Conservation (phyloP, 1,284 basidiomycete species). For the Trichosporon faecale region DNA sequence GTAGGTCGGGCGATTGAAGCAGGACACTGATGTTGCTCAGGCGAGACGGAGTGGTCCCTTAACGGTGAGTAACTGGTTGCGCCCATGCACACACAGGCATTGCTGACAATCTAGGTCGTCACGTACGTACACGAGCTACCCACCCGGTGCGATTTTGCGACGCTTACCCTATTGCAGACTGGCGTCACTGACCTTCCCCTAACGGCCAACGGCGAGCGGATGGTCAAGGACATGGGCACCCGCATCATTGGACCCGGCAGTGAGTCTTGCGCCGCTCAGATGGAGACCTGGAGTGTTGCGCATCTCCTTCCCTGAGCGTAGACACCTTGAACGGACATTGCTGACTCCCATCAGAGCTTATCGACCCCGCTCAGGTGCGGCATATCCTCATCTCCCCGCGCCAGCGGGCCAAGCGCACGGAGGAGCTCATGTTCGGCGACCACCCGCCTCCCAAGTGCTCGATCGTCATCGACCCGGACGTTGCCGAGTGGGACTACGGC, state of each 20-base stretch:
- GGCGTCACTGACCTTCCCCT: slow-evolving; percentile 83
- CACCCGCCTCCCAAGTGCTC: slow-evolving; percentile 35
- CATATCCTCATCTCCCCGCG: slow-evolving; percentile 79
- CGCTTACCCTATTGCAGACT: slow-evolving; percentile 59
- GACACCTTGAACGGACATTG: neutral
- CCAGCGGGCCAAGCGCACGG: slow-evolving; percentile 75
- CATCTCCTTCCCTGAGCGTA: neutral
- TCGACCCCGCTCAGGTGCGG: slow-evolving; percentile 76
- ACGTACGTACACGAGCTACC: slow-evolving; percentile 56
- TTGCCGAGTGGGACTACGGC: slow-evolving; percentile 82
- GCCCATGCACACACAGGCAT: neutral
- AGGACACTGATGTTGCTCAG: slow-evolving; percentile 50
- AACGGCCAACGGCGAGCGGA: slow-evolving; percentile 71
- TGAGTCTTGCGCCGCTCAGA: slow-evolving; percentile 59
- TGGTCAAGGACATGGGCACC: slow-evolving; percentile 65
- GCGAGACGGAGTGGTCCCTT: slow-evolving; percentile 91
- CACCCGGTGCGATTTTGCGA: neutral
- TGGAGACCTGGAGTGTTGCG: neutral
- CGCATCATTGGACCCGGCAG: slow-evolving; percentile 70
- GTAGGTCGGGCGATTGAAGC: slow-evolving; percentile 20
- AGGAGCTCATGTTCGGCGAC: slow-evolving; percentile 61
- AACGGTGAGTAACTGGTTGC: slow-evolving; percentile 58
- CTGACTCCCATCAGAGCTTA: slow-evolving; percentile 58
- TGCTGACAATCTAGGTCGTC: slow-evolving; percentile 57
- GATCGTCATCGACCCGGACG: slow-evolving; percentile 44